Evolutionary conservation across 176 grass and related monocot genomes (phyloP), one percentile per base, ranked within the genome.

Genomic region (Bromus sterilis): DNA sequence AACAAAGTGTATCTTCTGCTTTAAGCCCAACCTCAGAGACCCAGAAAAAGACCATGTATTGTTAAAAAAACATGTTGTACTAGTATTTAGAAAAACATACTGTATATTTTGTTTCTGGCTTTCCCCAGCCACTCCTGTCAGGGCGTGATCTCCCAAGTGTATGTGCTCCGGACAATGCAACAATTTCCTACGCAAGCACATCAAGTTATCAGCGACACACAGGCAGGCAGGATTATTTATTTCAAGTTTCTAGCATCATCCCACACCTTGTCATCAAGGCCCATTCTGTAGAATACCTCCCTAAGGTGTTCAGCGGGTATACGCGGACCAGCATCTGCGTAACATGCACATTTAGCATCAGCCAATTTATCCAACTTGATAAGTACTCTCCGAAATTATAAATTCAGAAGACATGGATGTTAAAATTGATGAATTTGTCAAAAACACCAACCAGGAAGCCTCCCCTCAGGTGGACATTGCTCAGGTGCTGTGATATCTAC

Each of bases 261-360:
- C 56, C 74, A 86, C 77, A 98, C 96, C 96, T 93, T 98, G 56
- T 98, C 96, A 86, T 88, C 76, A 48, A 98, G 86, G 73, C 93
- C 90, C 96, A 98, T 98, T 80, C 96, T 98, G 46, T 95, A 95
- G 85, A 95, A 98, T 14, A 95, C 90, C 66, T 91, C 79, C 76
- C 90, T 86, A 60, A 98, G 88, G 73, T 98, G 96, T 32, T 82
- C 88, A 75, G 93, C 84, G 44, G 93, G 96, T 77, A 89, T 76
- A 68, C 84, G 89, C 55, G 96, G 96, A 34, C 96, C 80, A 71
- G 96, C 93, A 78, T 93, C 96, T 98, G 75, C 0, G 42, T 69
- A 72, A 59, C 26, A 83, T 62, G 12, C 21, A 20, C 66, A 76
- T 68, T 68, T 74, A 75, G 12, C 77, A 68, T 9, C 66, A 44